A percentile compares a stretch with the other conserved stretches of the same genome.
phyloP scores from a whole-genome alignment of 495 filamentous ascomycete species.

The Neurospora tetraspora region DNA sequence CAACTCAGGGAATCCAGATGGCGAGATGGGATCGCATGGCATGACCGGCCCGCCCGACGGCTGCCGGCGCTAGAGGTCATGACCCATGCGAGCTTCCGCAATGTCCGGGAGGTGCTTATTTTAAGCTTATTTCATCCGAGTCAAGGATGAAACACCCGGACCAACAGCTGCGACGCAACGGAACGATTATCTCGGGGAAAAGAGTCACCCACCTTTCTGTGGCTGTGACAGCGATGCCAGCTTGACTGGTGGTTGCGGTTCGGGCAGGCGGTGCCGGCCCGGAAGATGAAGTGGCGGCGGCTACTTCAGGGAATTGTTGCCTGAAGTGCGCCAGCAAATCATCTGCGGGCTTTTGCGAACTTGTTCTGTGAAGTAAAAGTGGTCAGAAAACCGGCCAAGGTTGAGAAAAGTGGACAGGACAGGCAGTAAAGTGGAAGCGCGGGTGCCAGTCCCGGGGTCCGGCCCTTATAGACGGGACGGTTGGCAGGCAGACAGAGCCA shows the following conservation, averaged over 20 bases:
- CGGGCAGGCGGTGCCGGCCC: constrained; percentile 22
- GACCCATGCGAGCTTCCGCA: background rate
- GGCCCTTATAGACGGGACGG: background rate
- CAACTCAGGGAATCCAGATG: background rate
- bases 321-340: constrained; percentile 79
- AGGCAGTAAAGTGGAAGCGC: background rate
- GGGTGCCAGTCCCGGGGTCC: background rate
- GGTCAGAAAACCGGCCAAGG: constrained; percentile 17
- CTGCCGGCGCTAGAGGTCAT: background rate
- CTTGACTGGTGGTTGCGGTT: constrained; percentile 28
- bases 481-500: background rate
- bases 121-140: background rate
- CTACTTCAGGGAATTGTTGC: constrained; percentile 62
- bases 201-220: constrained; percentile 39
- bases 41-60: background rate
- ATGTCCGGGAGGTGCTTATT: background rate
- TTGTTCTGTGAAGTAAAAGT: constrained; percentile 46
- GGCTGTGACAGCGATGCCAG: constrained; percentile 28
- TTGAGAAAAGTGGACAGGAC: background rate
- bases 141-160: background rate
- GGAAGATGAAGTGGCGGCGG: constrained; percentile 24
- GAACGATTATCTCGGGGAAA: background rate
- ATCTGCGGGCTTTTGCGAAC: constrained; percentile 76
- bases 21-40: background rate
- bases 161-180: background rate